Conservation (phyloP, 441 rosid genomes). For the Arabidopsis lyrata region DNA sequence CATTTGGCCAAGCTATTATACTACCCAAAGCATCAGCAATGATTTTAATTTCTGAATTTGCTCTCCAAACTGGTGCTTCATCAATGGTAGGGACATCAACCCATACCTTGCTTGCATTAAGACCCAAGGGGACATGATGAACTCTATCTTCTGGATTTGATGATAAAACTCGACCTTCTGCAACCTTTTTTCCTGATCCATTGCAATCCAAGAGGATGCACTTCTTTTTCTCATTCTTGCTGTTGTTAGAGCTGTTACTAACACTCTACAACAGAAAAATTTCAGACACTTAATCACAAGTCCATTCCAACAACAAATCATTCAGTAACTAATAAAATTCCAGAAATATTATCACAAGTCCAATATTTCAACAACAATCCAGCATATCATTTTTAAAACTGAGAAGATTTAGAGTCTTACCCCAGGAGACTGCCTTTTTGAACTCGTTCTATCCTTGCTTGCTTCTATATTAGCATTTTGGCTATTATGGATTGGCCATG, state of each 20-base stretch:
- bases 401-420: neutral
- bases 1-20: too few relatives aligned
- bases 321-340: neutral
- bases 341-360: too few relatives aligned
- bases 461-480: too few relatives aligned
- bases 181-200: neutral
- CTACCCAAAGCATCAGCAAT: too few relatives aligned
- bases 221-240: neutral
- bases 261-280: neutral
- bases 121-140: neutral
- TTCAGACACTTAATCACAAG: neutral
- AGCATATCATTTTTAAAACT: neutral
- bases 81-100: neutral
- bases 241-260: neutral
- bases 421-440: neutral
- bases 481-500: neutral
- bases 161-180: constrained; percentile 6
- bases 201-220: neutral
- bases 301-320: constrained; percentile 1
- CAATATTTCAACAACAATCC: too few relatives aligned
- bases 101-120: constrained; percentile 9
- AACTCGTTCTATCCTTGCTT: neutral
- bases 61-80: too few relatives aligned
- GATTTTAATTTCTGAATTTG: too few relatives aligned
- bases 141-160: constrained; percentile 1